Percentiles rank a stretch among this genome's conserved stretches.
phyloP scores from a whole-genome alignment of 2,329 filamentous ascomycete species.

The Alternaria infectoria region DNA sequence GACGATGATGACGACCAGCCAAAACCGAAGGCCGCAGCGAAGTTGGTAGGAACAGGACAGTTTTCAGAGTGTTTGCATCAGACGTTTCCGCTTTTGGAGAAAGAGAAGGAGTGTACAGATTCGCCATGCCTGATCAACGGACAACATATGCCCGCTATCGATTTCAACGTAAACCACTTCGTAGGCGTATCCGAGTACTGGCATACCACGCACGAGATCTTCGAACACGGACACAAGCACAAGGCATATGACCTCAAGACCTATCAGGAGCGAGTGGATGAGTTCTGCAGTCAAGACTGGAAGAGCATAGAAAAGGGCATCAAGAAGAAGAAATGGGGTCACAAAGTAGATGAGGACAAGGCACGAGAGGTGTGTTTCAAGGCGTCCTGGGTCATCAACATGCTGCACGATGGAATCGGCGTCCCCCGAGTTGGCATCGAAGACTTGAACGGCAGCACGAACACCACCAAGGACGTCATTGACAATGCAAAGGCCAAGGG shows the following conservation, averaged over 20 bases:
- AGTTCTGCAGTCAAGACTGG: conserved; percentile 89
- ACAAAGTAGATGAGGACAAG: conserved; percentile 74
- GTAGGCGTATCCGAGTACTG: conserved; percentile 98
- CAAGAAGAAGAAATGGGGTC: conserved; percentile 70
- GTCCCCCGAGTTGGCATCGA: conserved; percentile 86
- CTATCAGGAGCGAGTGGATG: conserved; percentile 82
- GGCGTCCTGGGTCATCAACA: conserved; percentile 95
- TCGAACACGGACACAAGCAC: conserved; percentile 75
- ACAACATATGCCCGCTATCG: conserved; percentile 90
- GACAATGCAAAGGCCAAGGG: conserved; percentile 74
- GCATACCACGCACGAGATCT: conserved; percentile 97
- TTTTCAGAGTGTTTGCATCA: conserved; percentile 84
- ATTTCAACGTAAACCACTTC: conserved; percentile 97
- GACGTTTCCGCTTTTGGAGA: conserved; percentile 86
- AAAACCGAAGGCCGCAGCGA: conserved; percentile 42
- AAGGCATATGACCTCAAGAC: conserved; percentile 88
- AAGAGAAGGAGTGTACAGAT: conserved; percentile 83
- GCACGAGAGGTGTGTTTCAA: conserved; percentile 96
- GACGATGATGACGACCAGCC: conserved; percentile 41
- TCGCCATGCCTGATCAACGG: conserved; percentile 89
- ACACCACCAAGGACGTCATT: conserved; percentile 74
- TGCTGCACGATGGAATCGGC: conserved; percentile 94
- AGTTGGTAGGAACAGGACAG: conserved; percentile 80
- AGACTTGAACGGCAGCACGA: conserved; percentile 62
- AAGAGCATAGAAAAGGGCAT: conserved; percentile 72